Conservation (phyloP, 2,329 filamentous ascomycete species). For the Coniochaeta hoffmannii region DNA sequence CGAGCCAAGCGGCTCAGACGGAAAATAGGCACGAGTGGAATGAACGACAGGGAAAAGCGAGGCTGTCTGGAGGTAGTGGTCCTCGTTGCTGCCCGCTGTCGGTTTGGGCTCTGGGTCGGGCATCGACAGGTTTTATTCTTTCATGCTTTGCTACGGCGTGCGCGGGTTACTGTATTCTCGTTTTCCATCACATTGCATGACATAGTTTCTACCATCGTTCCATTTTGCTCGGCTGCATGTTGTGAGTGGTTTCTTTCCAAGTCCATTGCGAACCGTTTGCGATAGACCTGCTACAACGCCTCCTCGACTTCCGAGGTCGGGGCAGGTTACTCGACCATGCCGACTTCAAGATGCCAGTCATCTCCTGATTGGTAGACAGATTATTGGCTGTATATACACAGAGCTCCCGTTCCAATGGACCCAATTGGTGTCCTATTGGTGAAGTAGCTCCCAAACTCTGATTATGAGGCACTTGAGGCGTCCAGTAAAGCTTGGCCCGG, state of each 20-base stretch:
- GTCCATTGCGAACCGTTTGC: no score
- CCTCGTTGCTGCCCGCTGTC: constrained; percentile 1
- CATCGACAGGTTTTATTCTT: background rate
- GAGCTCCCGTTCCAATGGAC: no score
- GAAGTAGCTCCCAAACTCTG: no score
- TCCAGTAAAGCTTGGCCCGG: no score
- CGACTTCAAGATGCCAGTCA: no score
- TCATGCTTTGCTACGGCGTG: background rate
- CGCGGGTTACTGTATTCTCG: background rate
- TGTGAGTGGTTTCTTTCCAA: background rate
- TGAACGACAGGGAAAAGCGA: background rate
- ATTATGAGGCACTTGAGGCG: no score
- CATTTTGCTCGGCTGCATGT: background rate
- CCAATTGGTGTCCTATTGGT: no score
- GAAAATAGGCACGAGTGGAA: background rate
- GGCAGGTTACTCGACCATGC: no score
- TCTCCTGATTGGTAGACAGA: no score
- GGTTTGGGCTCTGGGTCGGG: background rate
- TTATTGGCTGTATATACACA: no score
- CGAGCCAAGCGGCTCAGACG: background rate
- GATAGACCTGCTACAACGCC: no score
- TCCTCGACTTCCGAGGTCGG: no score
- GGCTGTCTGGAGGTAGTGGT: background rate
- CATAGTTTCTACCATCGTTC: background rate
- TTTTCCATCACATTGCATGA: background rate